Percentiles rank a stretch among this genome's conserved stretches.
phyloP scores from a whole-genome alignment of 2,329 filamentous ascomycete genomes.

The Trichoderma breve region DNA sequence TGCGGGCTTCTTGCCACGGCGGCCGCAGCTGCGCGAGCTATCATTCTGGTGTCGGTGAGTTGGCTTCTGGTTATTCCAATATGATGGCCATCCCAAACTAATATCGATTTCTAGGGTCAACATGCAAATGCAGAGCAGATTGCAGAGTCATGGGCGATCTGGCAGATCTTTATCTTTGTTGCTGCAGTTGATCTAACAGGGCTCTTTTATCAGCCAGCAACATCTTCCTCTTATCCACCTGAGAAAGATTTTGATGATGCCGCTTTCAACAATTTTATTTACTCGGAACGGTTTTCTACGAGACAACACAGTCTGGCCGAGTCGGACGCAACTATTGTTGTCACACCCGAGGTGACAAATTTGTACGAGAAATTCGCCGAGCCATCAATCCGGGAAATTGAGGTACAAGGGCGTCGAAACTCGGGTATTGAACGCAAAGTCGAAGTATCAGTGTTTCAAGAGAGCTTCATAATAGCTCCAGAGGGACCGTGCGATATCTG shows the following conservation, averaged over 20 bases:
- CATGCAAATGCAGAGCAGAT: not conserved
- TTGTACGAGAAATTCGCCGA: not conserved
- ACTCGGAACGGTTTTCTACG: not conserved
- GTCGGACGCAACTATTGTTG: not conserved
- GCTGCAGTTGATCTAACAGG: not conserved
- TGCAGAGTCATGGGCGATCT: not conserved
- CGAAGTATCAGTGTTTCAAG: conserved; percentile 8
- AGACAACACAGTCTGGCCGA: not conserved
- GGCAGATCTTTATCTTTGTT: conserved; percentile 10
- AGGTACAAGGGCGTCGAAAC: not conserved
- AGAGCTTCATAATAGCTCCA: not conserved
- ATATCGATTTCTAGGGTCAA: not conserved
- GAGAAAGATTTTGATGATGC: not conserved
- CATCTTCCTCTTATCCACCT: not conserved
- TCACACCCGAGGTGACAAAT: not conserved
- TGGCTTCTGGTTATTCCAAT: not conserved
- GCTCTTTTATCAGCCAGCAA: not conserved
- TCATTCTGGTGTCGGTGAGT: conserved; percentile 8
- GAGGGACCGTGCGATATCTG: conserved; percentile 5
- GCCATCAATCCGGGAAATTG: not conserved
- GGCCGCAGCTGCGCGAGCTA: conserved; percentile 1
- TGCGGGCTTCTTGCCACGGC: conserved; percentile 4
- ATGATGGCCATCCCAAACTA: not conserved
- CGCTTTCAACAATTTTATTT: not conserved
- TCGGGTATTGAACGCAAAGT: conserved; percentile 11